Percentiles rank a stretch among this genome's conserved stretches.
Evolutionary conservation across 2,329 filamentous ascomycete species (phyloP).

Genomic region (Polytolypa hystricis): DNA sequence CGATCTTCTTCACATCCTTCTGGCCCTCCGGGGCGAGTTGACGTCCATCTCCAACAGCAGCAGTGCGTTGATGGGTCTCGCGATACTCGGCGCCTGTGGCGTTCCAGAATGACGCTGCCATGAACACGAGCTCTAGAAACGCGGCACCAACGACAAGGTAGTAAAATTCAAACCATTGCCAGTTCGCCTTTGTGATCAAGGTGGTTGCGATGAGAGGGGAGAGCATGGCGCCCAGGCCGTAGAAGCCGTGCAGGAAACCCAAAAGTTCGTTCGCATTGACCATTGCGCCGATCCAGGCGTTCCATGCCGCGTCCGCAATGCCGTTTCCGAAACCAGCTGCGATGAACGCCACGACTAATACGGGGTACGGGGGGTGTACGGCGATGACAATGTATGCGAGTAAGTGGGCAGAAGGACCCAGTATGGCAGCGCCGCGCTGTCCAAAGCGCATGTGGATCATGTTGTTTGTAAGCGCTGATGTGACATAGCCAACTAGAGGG

Average conservation of each 20-base stretch:
- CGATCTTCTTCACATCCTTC: background rate
- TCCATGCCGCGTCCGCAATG: conserved; percentile 42
- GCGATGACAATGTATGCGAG: conserved; percentile 54
- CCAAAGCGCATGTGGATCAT: conserved; percentile 38
- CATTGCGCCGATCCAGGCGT: conserved; percentile 57
- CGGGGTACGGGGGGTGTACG: conserved; percentile 58
- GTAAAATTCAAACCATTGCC: conserved; percentile 62
- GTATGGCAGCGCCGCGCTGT: conserved; percentile 59
- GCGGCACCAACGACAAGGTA: conserved; percentile 56
- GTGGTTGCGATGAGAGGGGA: conserved; percentile 58
- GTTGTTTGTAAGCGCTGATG: conserved; percentile 34
- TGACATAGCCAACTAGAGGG: conserved; percentile 36
- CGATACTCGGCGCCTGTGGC: conserved; percentile 45
- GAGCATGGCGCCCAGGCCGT: conserved; percentile 59
- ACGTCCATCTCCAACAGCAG: conserved; percentile 12
- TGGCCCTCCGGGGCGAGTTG: conserved; percentile 1
- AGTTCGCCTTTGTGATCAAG: conserved; percentile 52
- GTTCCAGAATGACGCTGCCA: conserved; percentile 48
- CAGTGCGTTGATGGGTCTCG: conserved; percentile 26
- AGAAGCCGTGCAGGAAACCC: conserved; percentile 58
- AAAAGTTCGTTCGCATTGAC: conserved; percentile 59
- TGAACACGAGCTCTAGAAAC: conserved; percentile 43
- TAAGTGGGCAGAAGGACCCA: conserved; percentile 52
- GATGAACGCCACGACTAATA: conserved; percentile 52
- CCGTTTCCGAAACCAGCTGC: conserved; percentile 62